These are phyloP conservation scores for Odonthalia washingtoniensis DNA, from an alignment of 31 red algal species.

Conservation along the genomic window DNA sequence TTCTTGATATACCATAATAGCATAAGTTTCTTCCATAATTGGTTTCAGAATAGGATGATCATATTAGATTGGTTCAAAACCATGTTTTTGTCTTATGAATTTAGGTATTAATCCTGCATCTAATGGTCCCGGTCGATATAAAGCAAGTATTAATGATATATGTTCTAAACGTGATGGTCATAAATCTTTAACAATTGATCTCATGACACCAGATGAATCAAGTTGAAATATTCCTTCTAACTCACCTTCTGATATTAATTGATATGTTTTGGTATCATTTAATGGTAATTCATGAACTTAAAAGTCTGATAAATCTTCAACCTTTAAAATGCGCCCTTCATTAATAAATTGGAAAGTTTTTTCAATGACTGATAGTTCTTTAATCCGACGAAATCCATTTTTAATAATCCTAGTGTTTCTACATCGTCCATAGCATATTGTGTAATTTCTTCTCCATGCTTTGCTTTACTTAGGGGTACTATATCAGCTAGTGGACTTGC, in stretches of 20 bases:
- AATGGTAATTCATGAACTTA: conserved; percentile 71
- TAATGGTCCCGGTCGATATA: conserved; percentile 96
- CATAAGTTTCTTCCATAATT: conserved; percentile 87
- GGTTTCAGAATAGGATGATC: conserved; percentile 83
- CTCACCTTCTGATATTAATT: conserved; percentile 77
- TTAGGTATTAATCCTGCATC: conserved; percentile 93
- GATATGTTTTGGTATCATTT: conserved; percentile 83
- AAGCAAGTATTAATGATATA: conserved; percentile 89
- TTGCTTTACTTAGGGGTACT: conserved; percentile 65
- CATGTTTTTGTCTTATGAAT: conserved; percentile 86
- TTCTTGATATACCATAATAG: conserved; percentile 93
- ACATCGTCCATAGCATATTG: conserved; percentile 98
- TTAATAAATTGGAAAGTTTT: conserved; percentile 72
- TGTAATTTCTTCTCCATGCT: conserved; percentile 80
- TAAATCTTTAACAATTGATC: conserved; percentile 85
- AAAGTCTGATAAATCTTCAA: conserved; percentile 64
- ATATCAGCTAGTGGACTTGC: conserved; percentile 45
- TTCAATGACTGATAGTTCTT: conserved; percentile 91
- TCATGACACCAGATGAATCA: conserved; percentile 92
- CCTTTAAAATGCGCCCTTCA: conserved; percentile 36
- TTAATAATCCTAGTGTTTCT: conserved; percentile 84
- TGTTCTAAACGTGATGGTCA: conserved; percentile 81
- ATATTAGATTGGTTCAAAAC: conserved; percentile 71
- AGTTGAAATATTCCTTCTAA: conserved; percentile 96
- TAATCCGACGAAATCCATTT: conserved; percentile 98